Evolutionary conservation across 2,329 filamentous ascomycete genomes (phyloP), one percentile per base, ranked within the genome.

Genomic region (Rhynchosporium graminicola): DNA sequence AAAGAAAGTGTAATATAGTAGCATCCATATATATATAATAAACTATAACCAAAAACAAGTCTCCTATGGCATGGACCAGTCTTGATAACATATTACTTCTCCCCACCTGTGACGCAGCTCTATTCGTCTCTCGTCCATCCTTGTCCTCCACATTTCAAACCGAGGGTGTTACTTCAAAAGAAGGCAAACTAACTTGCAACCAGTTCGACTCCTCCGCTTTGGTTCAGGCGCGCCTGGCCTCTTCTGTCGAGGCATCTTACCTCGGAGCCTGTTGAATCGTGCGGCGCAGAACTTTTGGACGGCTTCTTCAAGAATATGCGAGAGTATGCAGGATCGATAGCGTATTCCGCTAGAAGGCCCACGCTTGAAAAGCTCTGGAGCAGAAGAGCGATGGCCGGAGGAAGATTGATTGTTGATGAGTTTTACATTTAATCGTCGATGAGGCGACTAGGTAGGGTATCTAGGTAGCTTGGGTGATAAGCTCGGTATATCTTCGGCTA

Each of bases 171-270:
- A 55, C 1, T 13, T 15, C 15, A 38, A 56, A 29, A 13, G 8
- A 28, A 56, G 6, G 12, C 28, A 4, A 51, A 70, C 79, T 76
- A 76, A 87, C 87, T 87, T 89, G 74, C 87, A 90, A 54, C 87
- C 87, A 70, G 86, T 88, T 52, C 87, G 83, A 68, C 85, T 88
- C 70, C 87, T 80, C 70, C 80, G 83, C 77, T 89, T 90, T 6
- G 86, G 85, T 74, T 87, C 84, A 63, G 81, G 82, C 60, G 83
- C 84, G 62, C 83, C 83, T 63, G 83, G 80, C 74, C 83, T 85
- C 79, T 87, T 87, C 54, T 85, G 84, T 70, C 87, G 83, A 73
- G 87, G 87, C 87, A 89, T 87, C 26, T 47, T 59, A 20, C 51
- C 36, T 31, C 15, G 26, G 20, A 43, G 8, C 5, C 8, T 48